A percentile compares a stretch with the other conserved stretches of the same genome.
Conservation (phyloP, 1,284 basidiomycete species). For the Papiliotrema flavescens region DNA sequence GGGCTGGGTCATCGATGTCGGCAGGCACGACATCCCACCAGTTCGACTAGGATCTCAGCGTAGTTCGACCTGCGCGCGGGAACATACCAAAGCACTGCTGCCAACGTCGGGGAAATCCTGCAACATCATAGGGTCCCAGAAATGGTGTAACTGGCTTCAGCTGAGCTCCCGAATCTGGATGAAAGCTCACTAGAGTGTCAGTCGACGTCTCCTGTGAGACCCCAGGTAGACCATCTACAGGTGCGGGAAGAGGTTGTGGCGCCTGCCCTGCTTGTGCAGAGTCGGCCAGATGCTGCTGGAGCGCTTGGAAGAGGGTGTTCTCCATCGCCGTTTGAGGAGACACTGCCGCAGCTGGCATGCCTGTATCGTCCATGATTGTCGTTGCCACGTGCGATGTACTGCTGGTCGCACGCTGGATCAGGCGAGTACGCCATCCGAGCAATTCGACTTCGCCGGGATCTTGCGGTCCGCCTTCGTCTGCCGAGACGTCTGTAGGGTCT, state of each 20-base stretch:
- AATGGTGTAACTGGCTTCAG: not conserved
- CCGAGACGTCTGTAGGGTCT: not conserved
- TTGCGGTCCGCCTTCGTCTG: not conserved
- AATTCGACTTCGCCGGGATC: slow-evolving; percentile 22
- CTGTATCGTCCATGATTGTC: not conserved
- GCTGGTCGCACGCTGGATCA: slow-evolving; percentile 20
- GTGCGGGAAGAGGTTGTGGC: not conserved
- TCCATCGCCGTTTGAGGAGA: not conserved
- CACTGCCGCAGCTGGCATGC: not conserved
- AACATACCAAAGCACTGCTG: not conserved
- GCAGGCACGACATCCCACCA: too few relatives aligned
- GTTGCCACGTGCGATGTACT: slow-evolving; percentile 6
- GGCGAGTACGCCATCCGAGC: slow-evolving; percentile 30
- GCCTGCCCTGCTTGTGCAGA: not conserved
- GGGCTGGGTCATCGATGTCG: too few relatives aligned
- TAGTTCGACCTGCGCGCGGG: too few relatives aligned
- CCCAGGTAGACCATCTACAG: too few relatives aligned
- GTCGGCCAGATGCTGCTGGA: slow-evolving; percentile 3
- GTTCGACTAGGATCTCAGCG: too few relatives aligned
- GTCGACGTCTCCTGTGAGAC: not conserved
- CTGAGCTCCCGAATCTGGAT: not conserved
- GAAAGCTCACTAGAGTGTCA: not conserved
- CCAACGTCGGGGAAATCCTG: not conserved
- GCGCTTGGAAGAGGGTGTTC: slow-evolving; percentile 3
- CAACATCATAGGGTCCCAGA: slow-evolving; percentile 1